phyloP scores from a whole-genome alignment of 1,139 yeast genomes.

The Pichia sp. region DNA sequence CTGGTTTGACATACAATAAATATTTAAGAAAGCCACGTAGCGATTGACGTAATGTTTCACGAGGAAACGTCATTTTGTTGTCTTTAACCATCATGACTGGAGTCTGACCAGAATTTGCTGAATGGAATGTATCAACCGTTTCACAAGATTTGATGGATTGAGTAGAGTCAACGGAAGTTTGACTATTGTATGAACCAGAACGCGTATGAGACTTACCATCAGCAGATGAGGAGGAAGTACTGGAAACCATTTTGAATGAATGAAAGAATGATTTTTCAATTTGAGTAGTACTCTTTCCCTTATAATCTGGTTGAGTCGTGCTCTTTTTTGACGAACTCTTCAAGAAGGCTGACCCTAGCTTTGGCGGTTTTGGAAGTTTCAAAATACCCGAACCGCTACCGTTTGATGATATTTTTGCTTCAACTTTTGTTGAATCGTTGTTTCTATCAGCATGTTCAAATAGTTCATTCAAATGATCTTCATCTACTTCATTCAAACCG shows the following conservation, averaged over 20 bases:
- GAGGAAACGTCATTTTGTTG: conserved; percentile 27
- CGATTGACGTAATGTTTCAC: conserved; percentile 70
- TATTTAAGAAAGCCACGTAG: conserved; percentile 62
- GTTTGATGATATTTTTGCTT: neutral
- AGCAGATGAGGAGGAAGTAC: conserved; percentile 1
- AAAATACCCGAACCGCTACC: neutral
- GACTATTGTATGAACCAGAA: neutral
- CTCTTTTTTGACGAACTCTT: conserved; percentile 5
- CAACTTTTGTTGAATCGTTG: neutral
- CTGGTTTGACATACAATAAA: conserved; percentile 38
- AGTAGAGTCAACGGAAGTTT: neutral
- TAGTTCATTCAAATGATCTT: conserved; percentile 6
- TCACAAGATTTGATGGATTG: conserved; percentile 4
- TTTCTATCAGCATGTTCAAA: conserved; percentile 1
- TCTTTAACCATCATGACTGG: neutral
- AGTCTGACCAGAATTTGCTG: conserved; percentile 2
- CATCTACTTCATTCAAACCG: conserved; percentile 5
- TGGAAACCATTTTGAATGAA: conserved; percentile 5
- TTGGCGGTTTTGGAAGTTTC: conserved; percentile 2
- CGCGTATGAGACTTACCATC: conserved; percentile 1
- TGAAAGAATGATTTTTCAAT: conserved; percentile 19
- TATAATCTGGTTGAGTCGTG: neutral
- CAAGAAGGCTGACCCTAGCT: conserved; percentile 1
- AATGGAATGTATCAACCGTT: conserved; percentile 3
- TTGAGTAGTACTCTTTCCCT: conserved; percentile 2